Evolutionary conservation across 495 filamentous ascomycete genomes (phyloP), one percentile per base, ranked within the genome.

Genomic region (Neurospora discreta): DNA sequence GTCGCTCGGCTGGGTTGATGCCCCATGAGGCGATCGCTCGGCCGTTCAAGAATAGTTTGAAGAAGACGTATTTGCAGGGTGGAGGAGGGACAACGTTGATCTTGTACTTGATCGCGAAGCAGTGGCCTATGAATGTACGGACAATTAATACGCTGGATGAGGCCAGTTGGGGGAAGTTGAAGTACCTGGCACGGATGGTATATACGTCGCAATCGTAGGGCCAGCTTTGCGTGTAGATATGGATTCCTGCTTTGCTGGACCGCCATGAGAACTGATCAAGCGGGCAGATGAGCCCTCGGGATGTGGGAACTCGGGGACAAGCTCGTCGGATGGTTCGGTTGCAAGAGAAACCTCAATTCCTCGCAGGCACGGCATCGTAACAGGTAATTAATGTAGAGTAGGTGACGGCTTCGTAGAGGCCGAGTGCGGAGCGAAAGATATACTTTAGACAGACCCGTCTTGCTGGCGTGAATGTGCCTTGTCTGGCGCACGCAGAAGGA

Each of bases 11-110:
- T 5, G 79, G 70, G 71, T 85, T 81, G 20, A 83, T 80, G 2
- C 86, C 85, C 84, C 85, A 88, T 3, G 80, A 79, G 2, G 82
- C 75, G 33, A 84, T 80, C 43, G 81, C 77, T 11, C 81, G 78
- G 20, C 81, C 83, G 73, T 88, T 86, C 69, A 88, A 83, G 74
- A 78, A 82, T 69, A 88, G 77, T 72, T 84, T 85, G 76, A 87
- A 87, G 79, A 83, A 83, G 38, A 85, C 73, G 70, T 78, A 84
- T 71, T 72, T 76, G 65, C 78, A 81, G 26, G 80, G 80, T 1
- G 74, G 52, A 0, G 77, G 72, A 5, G 80, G 74, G 6, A 70
- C 18, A 16, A 75, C 69, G 30, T 73, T 78, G 73, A 87, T 71
- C 16, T 71, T 70, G 72, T 84, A 87, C 20, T 79, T 80, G 33